These are phyloP conservation scores for Cutaneotrichosporon daszewskae DNA, from an alignment of 1,284 basidiomycete genomes.

Conservation along the genomic window DNA sequence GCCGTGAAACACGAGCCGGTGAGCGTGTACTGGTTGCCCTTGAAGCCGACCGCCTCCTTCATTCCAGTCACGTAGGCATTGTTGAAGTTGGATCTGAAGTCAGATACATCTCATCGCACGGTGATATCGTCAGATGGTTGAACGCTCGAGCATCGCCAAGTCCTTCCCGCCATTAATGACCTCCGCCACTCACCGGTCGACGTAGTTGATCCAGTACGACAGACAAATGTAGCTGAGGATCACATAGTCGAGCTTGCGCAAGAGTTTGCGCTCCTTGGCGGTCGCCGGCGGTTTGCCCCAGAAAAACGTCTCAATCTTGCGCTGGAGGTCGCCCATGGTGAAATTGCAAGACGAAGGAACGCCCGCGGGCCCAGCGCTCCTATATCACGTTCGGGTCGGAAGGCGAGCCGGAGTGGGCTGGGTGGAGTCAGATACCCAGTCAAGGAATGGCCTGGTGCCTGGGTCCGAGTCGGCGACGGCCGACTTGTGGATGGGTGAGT, in stretches of 20 bases:
- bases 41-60: conserved; percentile 27
- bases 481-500: too few species aligned
- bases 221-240: conserved; percentile 31
- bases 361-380: too few species aligned
- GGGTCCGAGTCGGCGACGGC: too few species aligned
- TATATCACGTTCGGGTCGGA: too few species aligned
- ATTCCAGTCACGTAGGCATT: conserved; percentile 33
- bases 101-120: background rate
- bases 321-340: conserved; percentile 19
- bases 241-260: conserved; percentile 34
- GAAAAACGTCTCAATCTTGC: conserved; percentile 30
- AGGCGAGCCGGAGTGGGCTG: too few species aligned
- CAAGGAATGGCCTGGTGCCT: too few species aligned
- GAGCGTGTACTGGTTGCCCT: conserved; percentile 25
- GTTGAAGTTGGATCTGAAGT: conserved; percentile 6
- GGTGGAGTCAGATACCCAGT: too few species aligned
- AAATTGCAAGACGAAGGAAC: too few species aligned
- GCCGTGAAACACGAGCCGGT: conserved; percentile 31
- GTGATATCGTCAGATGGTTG: background rate
- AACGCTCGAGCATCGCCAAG: background rate
- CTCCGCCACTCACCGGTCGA: conserved; percentile 6
- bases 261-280: conserved; percentile 29
- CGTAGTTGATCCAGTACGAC: conserved; percentile 14
- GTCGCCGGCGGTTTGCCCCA: conserved; percentile 32
- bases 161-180: background rate